Percentiles rank a stretch among this genome's conserved stretches.
Evolutionary conservation across 2,329 filamentous ascomycete genomes (phyloP).

Genomic region (Sclerotinia sclerotiorum): DNA sequence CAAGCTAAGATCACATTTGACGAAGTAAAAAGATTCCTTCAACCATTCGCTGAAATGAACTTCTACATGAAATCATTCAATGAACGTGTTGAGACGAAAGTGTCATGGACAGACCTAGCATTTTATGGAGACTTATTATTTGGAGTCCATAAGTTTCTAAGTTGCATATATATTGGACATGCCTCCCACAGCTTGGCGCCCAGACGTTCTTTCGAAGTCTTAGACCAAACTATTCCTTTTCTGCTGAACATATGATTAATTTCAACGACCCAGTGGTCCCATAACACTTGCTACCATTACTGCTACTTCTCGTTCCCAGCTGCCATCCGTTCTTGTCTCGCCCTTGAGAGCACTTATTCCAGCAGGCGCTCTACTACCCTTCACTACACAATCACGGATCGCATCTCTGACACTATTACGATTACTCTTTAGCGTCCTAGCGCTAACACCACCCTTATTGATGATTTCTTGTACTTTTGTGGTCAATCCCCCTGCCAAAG

Average conservation of each 20-base stretch:
- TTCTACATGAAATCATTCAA: too few species aligned
- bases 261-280: conserved; percentile 38
- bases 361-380: conserved; percentile 69
- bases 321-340: conserved; percentile 47
- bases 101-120: too few species aligned
- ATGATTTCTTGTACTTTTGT: conserved; percentile 82
- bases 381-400: conserved; percentile 78
- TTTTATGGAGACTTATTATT: too few species aligned
- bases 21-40: too few species aligned
- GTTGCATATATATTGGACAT: conserved; percentile 1
- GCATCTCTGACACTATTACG: conserved; percentile 72
- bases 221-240: background rate
- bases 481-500: conserved; percentile 75
- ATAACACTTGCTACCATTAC: conserved; percentile 91
- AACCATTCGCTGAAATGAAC: too few species aligned
- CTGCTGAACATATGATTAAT: background rate
- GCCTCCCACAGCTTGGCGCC: background rate
- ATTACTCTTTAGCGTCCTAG: conserved; percentile 76
- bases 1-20: too few species aligned
- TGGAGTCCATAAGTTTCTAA: background rate
- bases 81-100: too few species aligned
- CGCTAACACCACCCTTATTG: conserved; percentile 77
- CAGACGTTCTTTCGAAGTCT: background rate
- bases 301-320: conserved; percentile 87
- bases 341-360: conserved; percentile 57